phyloP scores from a whole-genome alignment of 139 green algal species.

The Nannochloris sp. region DNA sequence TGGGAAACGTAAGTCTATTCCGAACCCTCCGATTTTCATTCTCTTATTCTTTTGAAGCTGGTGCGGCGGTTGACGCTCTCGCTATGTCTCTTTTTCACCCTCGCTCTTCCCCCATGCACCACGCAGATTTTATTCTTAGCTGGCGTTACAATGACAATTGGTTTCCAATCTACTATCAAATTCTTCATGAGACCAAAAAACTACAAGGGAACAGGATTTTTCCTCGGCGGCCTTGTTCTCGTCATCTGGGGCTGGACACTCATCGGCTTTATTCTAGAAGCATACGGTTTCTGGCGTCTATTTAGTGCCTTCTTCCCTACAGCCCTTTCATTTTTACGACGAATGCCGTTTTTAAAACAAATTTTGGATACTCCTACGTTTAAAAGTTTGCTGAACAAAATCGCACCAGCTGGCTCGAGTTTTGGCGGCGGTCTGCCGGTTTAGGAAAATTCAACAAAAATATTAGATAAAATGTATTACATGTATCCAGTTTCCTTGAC shows the following conservation, averaged over 20 bases:
- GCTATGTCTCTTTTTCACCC: no score
- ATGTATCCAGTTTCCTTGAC: no score
- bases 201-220: slow-evolving; percentile 77
- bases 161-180: slow-evolving; percentile 60
- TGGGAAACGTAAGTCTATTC: slow-evolving; percentile 85
- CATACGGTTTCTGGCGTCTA: slow-evolving; percentile 89
- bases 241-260: slow-evolving; percentile 85
- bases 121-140: slow-evolving; percentile 84
- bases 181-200: slow-evolving; percentile 91
- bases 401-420: slow-evolving; percentile 39
- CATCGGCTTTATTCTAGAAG: slow-evolving; percentile 73
- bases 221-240: slow-evolving; percentile 69
- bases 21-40: no score
- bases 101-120: not conserved
- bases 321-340: slow-evolving; percentile 77
- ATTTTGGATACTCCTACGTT: slow-evolving; percentile 73
- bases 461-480: no score
- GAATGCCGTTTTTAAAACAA: slow-evolving; percentile 62
- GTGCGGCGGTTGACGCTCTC: no score
- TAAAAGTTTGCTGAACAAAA: slow-evolving; percentile 68
- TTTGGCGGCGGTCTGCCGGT: slow-evolving; percentile 18
- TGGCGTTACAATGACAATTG: slow-evolving; percentile 87
- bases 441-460: no score
- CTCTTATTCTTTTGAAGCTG: no score
- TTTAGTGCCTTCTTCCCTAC: slow-evolving; percentile 94